phyloP scores from a whole-genome alignment of 225 moss, liverwort and hornwort genomes.

The Rhytidiadelphus loreus region DNA sequence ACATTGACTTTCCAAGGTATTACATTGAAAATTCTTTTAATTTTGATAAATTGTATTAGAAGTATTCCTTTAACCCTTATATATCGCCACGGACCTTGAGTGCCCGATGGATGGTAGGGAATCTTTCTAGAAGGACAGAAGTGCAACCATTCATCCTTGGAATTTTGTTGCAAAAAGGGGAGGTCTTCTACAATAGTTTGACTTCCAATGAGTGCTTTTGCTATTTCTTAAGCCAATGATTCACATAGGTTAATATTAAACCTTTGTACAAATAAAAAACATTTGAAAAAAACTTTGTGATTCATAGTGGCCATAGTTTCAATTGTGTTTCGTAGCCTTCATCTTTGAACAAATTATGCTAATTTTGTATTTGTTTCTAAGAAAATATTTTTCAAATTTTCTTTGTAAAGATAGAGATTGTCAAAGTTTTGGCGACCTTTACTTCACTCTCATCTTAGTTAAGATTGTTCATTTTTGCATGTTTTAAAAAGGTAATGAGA shows the following conservation, averaged over 20 bases:
- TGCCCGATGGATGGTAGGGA: too few species aligned
- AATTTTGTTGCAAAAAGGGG: too few species aligned
- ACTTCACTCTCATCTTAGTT: background rate
- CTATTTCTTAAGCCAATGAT: too few species aligned
- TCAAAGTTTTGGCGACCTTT: too few species aligned
- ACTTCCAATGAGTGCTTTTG: too few species aligned
- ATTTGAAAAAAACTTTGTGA: background rate
- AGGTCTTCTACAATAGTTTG: too few species aligned
- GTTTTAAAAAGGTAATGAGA: background rate
- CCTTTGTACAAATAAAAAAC: background rate
- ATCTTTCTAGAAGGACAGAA: too few species aligned
- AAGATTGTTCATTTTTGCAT: too few species aligned
- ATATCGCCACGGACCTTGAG: too few species aligned
- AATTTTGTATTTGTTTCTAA: background rate
- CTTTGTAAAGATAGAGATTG: fast-evolving
- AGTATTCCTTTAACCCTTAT: background rate
- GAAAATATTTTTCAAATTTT: background rate
- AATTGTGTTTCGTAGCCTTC: fast-evolving
- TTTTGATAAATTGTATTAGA: too few species aligned
- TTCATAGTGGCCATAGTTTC: fast-evolving
- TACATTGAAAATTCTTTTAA: background rate
- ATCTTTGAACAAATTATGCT: background rate
- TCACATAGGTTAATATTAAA: background rate
- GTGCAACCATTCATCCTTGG: too few species aligned
- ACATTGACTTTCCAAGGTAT: fast-evolving